phyloP scores from a whole-genome alignment of 495 filamentous ascomycete genomes.

The Xylaria sp. region DNA sequence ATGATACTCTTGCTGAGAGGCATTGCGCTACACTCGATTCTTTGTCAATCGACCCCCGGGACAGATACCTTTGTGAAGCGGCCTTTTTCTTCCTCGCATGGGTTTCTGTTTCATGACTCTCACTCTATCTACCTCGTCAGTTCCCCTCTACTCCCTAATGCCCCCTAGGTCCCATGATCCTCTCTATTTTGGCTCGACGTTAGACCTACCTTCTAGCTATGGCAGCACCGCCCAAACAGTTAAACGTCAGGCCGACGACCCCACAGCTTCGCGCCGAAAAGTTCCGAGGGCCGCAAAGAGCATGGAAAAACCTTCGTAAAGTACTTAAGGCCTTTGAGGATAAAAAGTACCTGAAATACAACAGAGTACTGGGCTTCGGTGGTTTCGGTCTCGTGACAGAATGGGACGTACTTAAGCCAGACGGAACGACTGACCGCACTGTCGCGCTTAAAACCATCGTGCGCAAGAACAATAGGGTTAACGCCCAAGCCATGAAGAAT shows the following conservation, averaged over 20 bases:
- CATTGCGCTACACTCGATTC: neutral
- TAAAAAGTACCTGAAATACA: neutral
- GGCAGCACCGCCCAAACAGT: too few species aligned
- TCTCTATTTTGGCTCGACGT: neutral
- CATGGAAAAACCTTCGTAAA: constrained; percentile 14
- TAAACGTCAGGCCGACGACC: too few species aligned
- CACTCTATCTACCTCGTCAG: neutral
- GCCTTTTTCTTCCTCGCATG: neutral
- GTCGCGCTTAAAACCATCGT: constrained; percentile 15
- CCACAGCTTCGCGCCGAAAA: neutral
- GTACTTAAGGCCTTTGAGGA: neutral
- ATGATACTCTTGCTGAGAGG: neutral
- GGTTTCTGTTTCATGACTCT: neutral
- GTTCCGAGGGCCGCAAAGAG: neutral
- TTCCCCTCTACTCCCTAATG: neutral
- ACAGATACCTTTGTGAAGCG: neutral
- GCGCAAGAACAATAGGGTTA: neutral
- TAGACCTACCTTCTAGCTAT: neutral
- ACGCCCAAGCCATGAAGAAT: neutral
- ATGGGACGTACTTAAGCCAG: neutral
- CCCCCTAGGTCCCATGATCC: neutral
- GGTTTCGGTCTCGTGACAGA: constrained; percentile 19
- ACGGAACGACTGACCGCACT: neutral
- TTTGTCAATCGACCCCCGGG: neutral
- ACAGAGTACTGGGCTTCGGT: constrained; percentile 14